phyloP scores from a whole-genome alignment of 208 protist genomes.

The Crithidia fasciculata region DNA sequence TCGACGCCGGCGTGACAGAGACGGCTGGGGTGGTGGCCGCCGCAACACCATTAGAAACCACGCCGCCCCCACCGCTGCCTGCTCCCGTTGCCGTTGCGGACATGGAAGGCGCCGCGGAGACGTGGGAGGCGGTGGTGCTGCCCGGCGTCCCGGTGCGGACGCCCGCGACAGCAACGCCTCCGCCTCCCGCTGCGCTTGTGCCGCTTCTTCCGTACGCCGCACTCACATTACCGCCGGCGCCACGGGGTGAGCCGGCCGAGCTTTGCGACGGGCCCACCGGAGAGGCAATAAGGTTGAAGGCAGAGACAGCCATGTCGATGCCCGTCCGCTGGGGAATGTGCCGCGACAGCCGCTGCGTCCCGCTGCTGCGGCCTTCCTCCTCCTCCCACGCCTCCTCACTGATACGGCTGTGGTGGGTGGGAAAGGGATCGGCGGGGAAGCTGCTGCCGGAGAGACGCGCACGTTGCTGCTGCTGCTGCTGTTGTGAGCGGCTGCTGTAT shows the following conservation, averaged over 20 bases:
- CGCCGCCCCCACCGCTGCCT: not conserved
- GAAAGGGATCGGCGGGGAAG: not conserved
- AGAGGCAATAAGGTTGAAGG: constrained; percentile 65
- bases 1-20: constrained; percentile 39
- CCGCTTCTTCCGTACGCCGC: not conserved
- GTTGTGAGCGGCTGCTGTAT: constrained; percentile 1
- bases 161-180: not conserved
- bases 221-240: not conserved
- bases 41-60: no score
- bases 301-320: constrained; percentile 79
- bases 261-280: constrained; percentile 3
- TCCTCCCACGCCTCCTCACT: constrained; percentile 20
- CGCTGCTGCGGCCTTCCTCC: constrained; percentile 43
- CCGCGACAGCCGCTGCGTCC: constrained; percentile 63
- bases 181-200: not conserved
- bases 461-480: not conserved
- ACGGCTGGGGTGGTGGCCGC: not conserved
- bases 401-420: not conserved
- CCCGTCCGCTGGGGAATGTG: constrained; percentile 87
- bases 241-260: constrained; percentile 16
- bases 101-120: not conserved
- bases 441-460: not conserved
- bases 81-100: not conserved
- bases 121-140: constrained; percentile 7
- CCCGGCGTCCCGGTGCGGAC: not conserved